Percentiles rank a stretch among this genome's conserved stretches.
phyloP scores from a whole-genome alignment of 805 yeast genomes.

The Yarrowia phangngaensis region DNA sequence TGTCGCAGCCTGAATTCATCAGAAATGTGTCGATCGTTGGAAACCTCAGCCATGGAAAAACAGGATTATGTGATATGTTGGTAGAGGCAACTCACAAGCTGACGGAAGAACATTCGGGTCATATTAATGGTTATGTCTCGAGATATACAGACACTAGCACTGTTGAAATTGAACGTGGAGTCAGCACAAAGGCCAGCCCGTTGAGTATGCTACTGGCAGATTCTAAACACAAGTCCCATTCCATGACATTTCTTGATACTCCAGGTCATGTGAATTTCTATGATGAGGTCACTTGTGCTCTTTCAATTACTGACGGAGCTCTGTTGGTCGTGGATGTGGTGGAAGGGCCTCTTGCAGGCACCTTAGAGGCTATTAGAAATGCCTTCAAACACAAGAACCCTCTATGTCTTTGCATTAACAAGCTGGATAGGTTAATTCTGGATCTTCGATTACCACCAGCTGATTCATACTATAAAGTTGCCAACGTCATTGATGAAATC shows the following conservation, averaged over 20 bases:
- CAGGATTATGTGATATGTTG: slow-evolving; percentile 67
- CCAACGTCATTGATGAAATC: slow-evolving; percentile 57
- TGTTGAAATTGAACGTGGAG: slow-evolving; percentile 65
- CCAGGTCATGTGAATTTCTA: slow-evolving; percentile 89
- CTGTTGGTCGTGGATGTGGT: slow-evolving; percentile 75
- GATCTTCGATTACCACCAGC: slow-evolving; percentile 72
- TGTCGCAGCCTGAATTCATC: slow-evolving; percentile 56
- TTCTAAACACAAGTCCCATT: slow-evolving; percentile 51
- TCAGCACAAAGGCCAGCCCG: slow-evolving; percentile 61
- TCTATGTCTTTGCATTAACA: slow-evolving; percentile 64
- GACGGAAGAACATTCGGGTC: slow-evolving; percentile 35
- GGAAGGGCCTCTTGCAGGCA: slow-evolving; percentile 69
- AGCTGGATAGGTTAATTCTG: slow-evolving; percentile 77
- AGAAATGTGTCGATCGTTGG: slow-evolving; percentile 81
- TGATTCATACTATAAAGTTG: slow-evolving; percentile 68
- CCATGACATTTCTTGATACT: slow-evolving; percentile 67
- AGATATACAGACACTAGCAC: slow-evolving; percentile 69
- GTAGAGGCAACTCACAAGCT: slow-evolving; percentile 61
- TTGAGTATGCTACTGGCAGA: slow-evolving; percentile 58
- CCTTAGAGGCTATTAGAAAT: slow-evolving; percentile 49
- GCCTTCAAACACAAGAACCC: slow-evolving; percentile 51
- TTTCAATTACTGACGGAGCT: slow-evolving; percentile 60
- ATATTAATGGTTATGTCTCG: slow-evolving; percentile 45
- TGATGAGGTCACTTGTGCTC: slow-evolving; percentile 64
- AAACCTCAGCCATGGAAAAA: slow-evolving; percentile 78